Conservation (phyloP, 2,329 filamentous ascomycete species). For the Phoma herbarum region DNA sequence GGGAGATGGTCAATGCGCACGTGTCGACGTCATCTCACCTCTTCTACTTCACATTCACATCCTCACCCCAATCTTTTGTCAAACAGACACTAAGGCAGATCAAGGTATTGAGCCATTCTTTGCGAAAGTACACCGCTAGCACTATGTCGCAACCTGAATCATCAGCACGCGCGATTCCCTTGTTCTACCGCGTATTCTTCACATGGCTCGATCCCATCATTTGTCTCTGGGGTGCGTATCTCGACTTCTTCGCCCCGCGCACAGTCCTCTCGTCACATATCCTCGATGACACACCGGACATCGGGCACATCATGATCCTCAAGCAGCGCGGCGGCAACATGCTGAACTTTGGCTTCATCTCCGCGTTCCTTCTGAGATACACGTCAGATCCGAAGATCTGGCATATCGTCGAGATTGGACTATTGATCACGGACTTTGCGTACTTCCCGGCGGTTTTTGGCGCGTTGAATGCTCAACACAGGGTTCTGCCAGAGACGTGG, state of each 20-base stretch:
- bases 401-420: slow-evolving; percentile 32
- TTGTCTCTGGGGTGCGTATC: slow-evolving; percentile 38
- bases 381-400: slow-evolving; percentile 34
- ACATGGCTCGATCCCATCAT: slow-evolving; percentile 40
- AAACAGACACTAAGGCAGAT: neutral
- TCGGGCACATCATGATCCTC: slow-evolving; percentile 39
- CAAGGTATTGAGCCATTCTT: neutral
- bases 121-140: neutral
- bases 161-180: slow-evolving; percentile 9
- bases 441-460: slow-evolving; percentile 32
- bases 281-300: slow-evolving; percentile 27
- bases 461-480: slow-evolving; percentile 26
- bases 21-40: neutral
- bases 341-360: slow-evolving; percentile 40
- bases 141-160: neutral
- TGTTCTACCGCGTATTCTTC: slow-evolving; percentile 41
- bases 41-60: neutral
- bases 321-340: slow-evolving; percentile 39
- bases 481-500: slow-evolving; percentile 28
- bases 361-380: slow-evolving; percentile 39
- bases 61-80: neutral
- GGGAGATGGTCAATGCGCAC: neutral
- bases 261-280: slow-evolving; percentile 35
- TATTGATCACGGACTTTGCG: slow-evolving; percentile 34
- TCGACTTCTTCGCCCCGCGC: slow-evolving; percentile 37